Base-by-base conservation (phyloP, 257 asterid genomes). In the Mentha longifolia region DNA sequence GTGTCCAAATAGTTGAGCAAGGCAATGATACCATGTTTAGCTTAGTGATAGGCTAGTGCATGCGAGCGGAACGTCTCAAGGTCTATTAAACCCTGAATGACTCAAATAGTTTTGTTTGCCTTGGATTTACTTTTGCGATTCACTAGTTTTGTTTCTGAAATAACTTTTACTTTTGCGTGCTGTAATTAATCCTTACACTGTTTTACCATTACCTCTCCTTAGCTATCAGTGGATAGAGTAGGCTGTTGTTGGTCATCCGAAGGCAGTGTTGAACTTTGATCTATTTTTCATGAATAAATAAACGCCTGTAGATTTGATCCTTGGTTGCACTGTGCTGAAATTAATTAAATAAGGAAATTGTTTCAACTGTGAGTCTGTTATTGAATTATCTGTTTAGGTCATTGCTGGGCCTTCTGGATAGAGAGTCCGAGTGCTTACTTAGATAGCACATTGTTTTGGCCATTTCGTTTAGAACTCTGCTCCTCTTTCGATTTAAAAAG, bases 41-140 rank as follows among this genome's bases (percentile, higher is more conserved):
- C 25, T 39, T 52, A 60, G 45, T 19, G 0, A 52, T 15, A 33
- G 14, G 12, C n/a, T 61, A 37, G 31, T 16, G 49, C 31, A 61
- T 61, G 50, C 9, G 67, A 61, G 67, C 9, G 9, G n/a, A 19
- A 10, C 4, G 9, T 61, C 28, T 37, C 64, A n/a, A 35, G 58
- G n/a, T 10, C 46, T 9, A 19, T 43, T 61, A n/a, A n/a, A 19
- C 25, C 64, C 30, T 74, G 39, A n/a, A 14, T 39, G 22, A 25
- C 3, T 11, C 58, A 19, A 19, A 12, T 3, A 35, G 20, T 61
- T 60, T 73, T 42, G 59, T 22, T 49, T 42, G 30, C 15, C 7
- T n/a, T n/a, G 64, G 1, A 50, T 42, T 17, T n/a, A 22, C 33
- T 59, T 68, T 61, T 19, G 62, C 19, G 42, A 65, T 60, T 39